Evolutionary conservation across 257 asterid species (phyloP).

Genomic region (Paulownia fortunei): DNA sequence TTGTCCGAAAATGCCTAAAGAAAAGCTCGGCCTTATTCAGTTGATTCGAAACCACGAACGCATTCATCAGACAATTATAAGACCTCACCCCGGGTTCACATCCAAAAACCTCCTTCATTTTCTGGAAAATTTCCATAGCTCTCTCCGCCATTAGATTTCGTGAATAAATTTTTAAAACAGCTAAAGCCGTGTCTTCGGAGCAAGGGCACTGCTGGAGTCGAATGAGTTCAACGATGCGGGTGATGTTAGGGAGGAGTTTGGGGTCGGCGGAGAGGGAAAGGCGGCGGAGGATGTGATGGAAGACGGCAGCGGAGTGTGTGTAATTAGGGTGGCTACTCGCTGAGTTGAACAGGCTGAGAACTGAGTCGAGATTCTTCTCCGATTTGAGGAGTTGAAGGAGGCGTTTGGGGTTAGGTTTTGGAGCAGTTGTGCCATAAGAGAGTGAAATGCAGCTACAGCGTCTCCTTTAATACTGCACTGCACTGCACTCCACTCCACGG

Average conservation of each 20-base stretch:
- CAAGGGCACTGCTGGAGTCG: constrained; percentile 59
- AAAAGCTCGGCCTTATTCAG: constrained; percentile 75
- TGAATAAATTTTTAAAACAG: constrained; percentile 67
- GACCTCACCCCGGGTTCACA: constrained; percentile 80
- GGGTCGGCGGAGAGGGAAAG: constrained; percentile 57
- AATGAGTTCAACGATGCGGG: constrained; percentile 60
- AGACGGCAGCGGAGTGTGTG: constrained; percentile 57
- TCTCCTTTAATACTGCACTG: background rate
- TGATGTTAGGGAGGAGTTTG: constrained; percentile 42
- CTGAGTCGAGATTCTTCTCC: constrained; percentile 59
- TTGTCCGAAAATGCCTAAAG: constrained; percentile 54
- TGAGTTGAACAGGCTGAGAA: constrained; percentile 66
- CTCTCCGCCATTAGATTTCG: constrained; percentile 59
- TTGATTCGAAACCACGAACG: constrained; percentile 70
- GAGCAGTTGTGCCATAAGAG: constrained; percentile 58
- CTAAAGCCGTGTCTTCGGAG: constrained; percentile 68
- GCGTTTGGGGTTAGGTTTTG: constrained; percentile 53
- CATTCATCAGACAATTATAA: constrained; percentile 74
- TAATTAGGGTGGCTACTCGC: constrained; percentile 59
- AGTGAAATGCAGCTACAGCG: background rate
- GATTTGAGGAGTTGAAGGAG: constrained; percentile 70
- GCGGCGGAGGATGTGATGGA: constrained; percentile 82
- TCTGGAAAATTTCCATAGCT: constrained; percentile 71
- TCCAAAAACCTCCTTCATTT: constrained; percentile 69
- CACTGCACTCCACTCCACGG: constrained; percentile 7